Evolutionary conservation across 164 flowering plant genomes (phyloP).

Genomic region (Chloranthus sessilifolius): DNA sequence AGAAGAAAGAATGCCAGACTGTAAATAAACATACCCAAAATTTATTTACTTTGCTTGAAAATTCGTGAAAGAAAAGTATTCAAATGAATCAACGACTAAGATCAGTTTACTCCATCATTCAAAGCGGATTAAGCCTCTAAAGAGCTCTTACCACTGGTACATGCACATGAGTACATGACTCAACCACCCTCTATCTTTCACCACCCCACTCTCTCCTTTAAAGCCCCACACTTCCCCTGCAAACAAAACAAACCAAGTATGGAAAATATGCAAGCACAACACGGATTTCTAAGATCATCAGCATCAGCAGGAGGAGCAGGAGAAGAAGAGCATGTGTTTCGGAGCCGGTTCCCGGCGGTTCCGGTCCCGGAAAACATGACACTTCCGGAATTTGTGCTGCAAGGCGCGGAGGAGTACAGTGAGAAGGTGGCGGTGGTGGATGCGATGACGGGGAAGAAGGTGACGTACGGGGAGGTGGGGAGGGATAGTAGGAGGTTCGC

Average conservation of each 20-base stretch:
- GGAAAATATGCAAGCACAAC: background rate
- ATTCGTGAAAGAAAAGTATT: too few species aligned
- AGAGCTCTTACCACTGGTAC: too few species aligned
- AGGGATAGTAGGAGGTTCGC: conserved; percentile 60
- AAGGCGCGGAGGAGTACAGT: conserved; percentile 46
- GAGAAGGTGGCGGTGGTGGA: conserved; percentile 92
- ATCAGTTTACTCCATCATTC: too few species aligned
- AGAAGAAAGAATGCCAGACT: too few species aligned
- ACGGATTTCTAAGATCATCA: conserved; percentile 1
- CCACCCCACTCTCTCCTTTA: background rate
- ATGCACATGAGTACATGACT: conserved; percentile 22
- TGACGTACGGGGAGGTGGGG: conserved; percentile 56
- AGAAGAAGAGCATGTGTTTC: conserved; percentile 57
- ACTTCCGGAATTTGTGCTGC: conserved; percentile 81
- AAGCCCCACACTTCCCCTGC: background rate
- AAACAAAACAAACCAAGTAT: conserved; percentile 8
- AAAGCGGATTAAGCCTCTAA: too few species aligned
- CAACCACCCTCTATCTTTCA: conserved; percentile 16
- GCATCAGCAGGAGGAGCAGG: conserved; percentile 1
- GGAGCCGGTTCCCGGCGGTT: conserved; percentile 54
- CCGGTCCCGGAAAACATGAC: conserved; percentile 68
- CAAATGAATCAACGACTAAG: too few species aligned
- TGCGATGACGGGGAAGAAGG: conserved; percentile 50
- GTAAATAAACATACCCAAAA: too few species aligned
- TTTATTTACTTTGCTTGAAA: too few species aligned